Evolutionary conservation across 805 yeast species (phyloP).

Genomic region (Wickerhamiella galacta): DNA sequence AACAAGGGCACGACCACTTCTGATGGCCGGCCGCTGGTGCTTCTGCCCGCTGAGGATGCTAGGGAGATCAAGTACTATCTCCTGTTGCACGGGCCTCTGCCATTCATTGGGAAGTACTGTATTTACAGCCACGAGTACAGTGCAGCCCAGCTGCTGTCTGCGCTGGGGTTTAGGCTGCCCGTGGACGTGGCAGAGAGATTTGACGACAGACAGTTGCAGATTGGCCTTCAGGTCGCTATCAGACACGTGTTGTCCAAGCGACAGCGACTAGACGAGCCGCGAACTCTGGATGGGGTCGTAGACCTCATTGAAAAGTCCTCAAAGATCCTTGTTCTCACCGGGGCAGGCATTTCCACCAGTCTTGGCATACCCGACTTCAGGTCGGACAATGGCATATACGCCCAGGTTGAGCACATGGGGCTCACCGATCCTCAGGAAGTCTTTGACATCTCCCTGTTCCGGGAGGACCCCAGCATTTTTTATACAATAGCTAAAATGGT

Average conservation of each 20-base stretch:
- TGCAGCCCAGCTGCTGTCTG: slow-evolving; percentile 36
- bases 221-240: slow-evolving; percentile 15
- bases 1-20: slow-evolving; percentile 6
- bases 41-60: slow-evolving; percentile 26
- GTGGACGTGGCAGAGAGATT: slow-evolving; percentile 8
- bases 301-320: slow-evolving; percentile 36
- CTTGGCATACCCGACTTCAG: slow-evolving; percentile 87
- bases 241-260: slow-evolving; percentile 10
- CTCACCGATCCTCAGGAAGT: slow-evolving; percentile 82
- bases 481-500: slow-evolving; percentile 77
- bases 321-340: slow-evolving; percentile 61
- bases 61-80: slow-evolving; percentile 35
- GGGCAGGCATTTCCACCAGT: slow-evolving; percentile 86
- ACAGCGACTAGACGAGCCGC: slow-evolving; percentile 12
- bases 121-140: slow-evolving; percentile 35
- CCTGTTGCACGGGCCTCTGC: slow-evolving; percentile 40
- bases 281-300: slow-evolving; percentile 41
- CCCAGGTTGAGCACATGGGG: slow-evolving; percentile 49
- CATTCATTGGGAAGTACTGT: slow-evolving; percentile 43
- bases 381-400: slow-evolving; percentile 72
- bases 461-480: slow-evolving; percentile 60
- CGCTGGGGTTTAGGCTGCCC: slow-evolving; percentile 43
- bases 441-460: slow-evolving; percentile 56
- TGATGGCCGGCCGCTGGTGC: slow-evolving; percentile 10
- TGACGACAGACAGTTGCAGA: slow-evolving; percentile 10